phyloP scores from a whole-genome alignment of 345 rosid species.

The Hirschfeldia incana region DNA sequence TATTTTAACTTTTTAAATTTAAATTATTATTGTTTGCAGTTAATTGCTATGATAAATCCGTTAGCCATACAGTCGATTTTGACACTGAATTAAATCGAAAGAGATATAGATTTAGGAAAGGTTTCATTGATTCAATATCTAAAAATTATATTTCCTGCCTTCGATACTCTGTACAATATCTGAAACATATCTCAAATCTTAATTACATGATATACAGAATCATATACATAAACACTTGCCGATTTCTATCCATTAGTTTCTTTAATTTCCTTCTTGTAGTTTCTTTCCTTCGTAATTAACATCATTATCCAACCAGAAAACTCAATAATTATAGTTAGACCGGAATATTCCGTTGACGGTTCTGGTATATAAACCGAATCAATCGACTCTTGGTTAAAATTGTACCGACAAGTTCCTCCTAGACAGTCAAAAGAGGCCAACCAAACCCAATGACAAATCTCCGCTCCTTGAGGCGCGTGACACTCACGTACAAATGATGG shows the following conservation, averaged over 20 bases:
- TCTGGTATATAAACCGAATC: conserved; percentile 9
- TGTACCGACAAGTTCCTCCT: not conserved
- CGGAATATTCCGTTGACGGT: not conserved
- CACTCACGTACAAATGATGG: conserved; percentile 1
- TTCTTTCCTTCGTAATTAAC: not conserved
- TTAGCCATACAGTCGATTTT: not conserved
- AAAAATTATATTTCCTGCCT: not conserved
- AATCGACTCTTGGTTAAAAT: not conserved
- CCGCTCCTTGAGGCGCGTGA: conserved; percentile 15
- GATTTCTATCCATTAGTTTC: not conserved
- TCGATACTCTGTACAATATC: conserved; percentile 4
- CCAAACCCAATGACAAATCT: not conserved
- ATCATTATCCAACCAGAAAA: not conserved
- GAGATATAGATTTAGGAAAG: conserved; percentile 3
- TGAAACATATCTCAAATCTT: conserved; percentile 22
- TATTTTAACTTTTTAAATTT: not conserved
- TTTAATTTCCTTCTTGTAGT: not conserved
- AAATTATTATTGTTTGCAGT: not conserved
- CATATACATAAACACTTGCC: not conserved
- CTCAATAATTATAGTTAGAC: not conserved
- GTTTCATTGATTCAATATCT: not conserved
- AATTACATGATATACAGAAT: conserved; percentile 20
- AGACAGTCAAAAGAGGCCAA: conserved; percentile 18
- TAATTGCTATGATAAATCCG: not conserved
- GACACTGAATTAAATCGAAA: not conserved